phyloP scores from a whole-genome alignment of 2,329 filamentous ascomycete genomes.

The Diaporthe citriasiana region DNA sequence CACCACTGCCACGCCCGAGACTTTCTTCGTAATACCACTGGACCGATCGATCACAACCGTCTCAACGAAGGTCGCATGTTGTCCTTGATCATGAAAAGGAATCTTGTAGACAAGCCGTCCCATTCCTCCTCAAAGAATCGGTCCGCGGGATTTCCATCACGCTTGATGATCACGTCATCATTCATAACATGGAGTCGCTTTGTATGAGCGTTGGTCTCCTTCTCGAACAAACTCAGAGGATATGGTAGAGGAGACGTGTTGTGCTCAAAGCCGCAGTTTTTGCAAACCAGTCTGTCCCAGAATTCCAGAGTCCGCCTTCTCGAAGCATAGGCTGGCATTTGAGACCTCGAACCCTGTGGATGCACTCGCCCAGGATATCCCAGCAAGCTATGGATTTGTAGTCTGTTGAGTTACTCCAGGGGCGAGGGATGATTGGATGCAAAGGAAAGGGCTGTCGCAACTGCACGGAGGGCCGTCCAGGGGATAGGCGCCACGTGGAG shows the following conservation, averaged over 20 bases:
- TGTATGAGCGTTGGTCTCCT: slow-evolving; percentile 1
- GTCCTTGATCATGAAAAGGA: slow-evolving; percentile 61
- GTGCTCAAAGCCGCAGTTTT: slow-evolving; percentile 64
- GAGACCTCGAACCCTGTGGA: not conserved
- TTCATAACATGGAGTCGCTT: not conserved
- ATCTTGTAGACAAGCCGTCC: slow-evolving; percentile 45
- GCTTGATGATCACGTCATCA: not conserved
- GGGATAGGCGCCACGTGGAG: too few species aligned
- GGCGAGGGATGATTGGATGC: not conserved
- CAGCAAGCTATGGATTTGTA: not conserved
- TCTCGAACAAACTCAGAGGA: slow-evolving; percentile 12
- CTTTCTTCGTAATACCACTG: slow-evolving; percentile 59
- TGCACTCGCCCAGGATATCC: not conserved
- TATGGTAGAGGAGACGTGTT: not conserved
- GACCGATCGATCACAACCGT: slow-evolving; percentile 70
- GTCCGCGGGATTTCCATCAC: not conserved
- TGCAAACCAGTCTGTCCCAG: slow-evolving; percentile 76
- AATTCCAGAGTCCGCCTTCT: slow-evolving; percentile 49
- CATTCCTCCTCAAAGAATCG: not conserved
- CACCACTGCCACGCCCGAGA: too few species aligned
- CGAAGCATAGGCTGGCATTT: not conserved
- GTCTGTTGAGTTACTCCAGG: not conserved
- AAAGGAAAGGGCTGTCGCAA: too few species aligned
- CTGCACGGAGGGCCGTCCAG: too few species aligned
- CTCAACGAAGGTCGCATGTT: slow-evolving; percentile 59